A percentile compares a stretch with the other conserved stretches of the same genome.
These are phyloP conservation scores for Trichoderma aggressivum DNA, from an alignment of 2,329 filamentous ascomycete species.

Conservation along the genomic window DNA sequence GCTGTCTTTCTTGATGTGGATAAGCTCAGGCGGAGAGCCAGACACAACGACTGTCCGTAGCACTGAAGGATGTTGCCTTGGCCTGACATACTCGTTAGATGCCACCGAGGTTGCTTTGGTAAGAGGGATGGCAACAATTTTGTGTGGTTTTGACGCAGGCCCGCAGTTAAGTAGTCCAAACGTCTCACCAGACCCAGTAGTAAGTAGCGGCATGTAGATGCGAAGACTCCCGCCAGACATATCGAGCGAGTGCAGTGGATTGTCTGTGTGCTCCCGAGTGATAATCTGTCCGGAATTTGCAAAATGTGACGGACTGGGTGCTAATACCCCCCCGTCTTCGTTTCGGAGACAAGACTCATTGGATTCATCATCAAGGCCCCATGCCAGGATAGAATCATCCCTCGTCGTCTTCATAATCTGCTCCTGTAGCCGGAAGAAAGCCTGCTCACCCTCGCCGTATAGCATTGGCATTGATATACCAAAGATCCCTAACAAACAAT, in stretches of 20 bases:
- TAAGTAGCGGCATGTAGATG: neutral
- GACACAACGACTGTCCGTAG: neutral
- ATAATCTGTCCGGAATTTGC: constrained; percentile 14
- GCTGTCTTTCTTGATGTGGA: neutral
- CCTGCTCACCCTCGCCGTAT: constrained; percentile 22
- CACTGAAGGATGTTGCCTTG: neutral
- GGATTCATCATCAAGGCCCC: neutral
- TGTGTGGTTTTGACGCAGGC: neutral
- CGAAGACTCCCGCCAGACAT: constrained; percentile 16
- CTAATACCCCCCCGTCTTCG: neutral
- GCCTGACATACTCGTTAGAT: constrained; percentile 13
- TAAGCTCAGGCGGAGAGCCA: neutral
- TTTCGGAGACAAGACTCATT: neutral
- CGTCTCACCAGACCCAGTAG: neutral
- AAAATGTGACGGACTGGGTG: constrained; percentile 11
- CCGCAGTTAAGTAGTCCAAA: constrained; percentile 17
- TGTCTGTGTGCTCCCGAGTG: neutral
- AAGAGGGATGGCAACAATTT: constrained; percentile 13
- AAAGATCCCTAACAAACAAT: constrained; percentile 25
- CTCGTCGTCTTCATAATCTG: constrained; percentile 20
- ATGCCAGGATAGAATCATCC: constrained; percentile 25
- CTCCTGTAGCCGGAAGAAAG: constrained; percentile 22
- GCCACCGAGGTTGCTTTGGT: neutral
- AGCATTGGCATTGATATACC: constrained; percentile 22
- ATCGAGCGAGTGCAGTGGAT: constrained; percentile 1